A percentile compares a stretch with the other conserved stretches of the same genome.
Conservation (phyloP, 805 yeast species). For the Saccharomycopsis javanensis region DNA sequence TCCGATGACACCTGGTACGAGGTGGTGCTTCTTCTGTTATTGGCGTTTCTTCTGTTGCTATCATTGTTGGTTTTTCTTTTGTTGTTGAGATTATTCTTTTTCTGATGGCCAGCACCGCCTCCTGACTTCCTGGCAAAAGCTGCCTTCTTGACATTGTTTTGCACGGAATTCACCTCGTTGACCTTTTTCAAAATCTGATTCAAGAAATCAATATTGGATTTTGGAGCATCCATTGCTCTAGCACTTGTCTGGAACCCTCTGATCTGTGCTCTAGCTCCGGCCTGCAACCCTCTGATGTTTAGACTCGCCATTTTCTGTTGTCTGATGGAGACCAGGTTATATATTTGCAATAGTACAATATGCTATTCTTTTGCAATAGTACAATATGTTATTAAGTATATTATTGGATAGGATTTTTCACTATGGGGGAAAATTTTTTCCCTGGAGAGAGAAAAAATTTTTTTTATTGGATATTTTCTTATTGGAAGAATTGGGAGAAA, state of each 20-base stretch:
- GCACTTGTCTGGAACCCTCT: neutral
- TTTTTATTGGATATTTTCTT: no score
- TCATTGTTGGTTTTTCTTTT: conserved; percentile 1
- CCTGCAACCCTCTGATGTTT: no score
- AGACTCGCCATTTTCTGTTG: no score
- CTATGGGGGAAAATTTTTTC: no score
- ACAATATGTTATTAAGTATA: no score
- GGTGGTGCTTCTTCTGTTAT: neutral
- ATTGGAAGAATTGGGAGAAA: no score
- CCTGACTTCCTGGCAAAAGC: neutral
- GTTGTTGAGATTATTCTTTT: neutral
- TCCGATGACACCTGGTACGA: neutral
- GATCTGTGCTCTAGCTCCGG: neutral
- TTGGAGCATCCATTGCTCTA: neutral
- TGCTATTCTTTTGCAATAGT: no score
- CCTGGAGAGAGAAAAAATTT: no score
- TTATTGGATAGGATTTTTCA: no score
- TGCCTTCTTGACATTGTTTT: neutral
- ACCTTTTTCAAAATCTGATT: conserved; percentile 1
- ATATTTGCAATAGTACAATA: no score
- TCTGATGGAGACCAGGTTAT: no score
- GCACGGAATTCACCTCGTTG: neutral
- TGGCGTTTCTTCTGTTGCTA: conserved; percentile 1
- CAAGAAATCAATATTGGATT: conserved; percentile 3
- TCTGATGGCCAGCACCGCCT: neutral